Evolutionary conservation across 2,329 filamentous ascomycete genomes (phyloP), one percentile per base, ranked within the genome.

Genomic region (Cytospora piceae): DNA sequence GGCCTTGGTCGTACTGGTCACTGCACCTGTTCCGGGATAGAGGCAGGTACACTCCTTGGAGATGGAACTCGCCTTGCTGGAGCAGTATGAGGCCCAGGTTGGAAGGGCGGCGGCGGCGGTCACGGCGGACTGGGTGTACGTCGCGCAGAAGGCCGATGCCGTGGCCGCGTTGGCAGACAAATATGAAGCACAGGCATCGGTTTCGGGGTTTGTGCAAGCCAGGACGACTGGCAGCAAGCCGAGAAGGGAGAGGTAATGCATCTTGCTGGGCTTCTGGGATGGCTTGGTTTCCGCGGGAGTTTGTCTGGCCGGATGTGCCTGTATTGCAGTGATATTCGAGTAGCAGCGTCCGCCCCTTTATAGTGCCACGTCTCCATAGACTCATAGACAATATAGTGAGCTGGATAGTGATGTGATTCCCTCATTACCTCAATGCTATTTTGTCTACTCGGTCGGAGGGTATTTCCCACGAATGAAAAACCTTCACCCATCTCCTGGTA

Each of bases 101-200:
- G 66, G 73, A 46, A 69, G 66, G 39, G 54, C 72, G 3, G 72
- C 64, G 0, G 72, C 73, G 5, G 73, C 72, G 14, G 74, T 74
- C 22, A 71, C 70, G n/a, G 37, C 68, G 56, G 66, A 69, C 65
- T 70, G 68, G 12, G 75, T 76, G 66, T 75, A 76, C 7, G 75
- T 76, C 17, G 72, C 73, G 58, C 75, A 76, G 67, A 76, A 76
- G 15, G 74, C 57, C 0, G 74, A 76, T 4, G 74, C 75, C 2
- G 72, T 73, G 32, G 73, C 74, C 6, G 66, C 42, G 51, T 76
- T 71, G 20, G 71, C 72, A 32, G 73, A 72, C 68, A 76, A 75
- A 62, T 72, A 76, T n/a, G 72, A 74, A 31, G 74, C 74, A 54
- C 75, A 76, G 1, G 68, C n/a, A 63, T 76, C 74, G 15, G 66